Conservation (phyloP, 2,329 filamentous ascomycete species). For the Exophiala sideris region DNA sequence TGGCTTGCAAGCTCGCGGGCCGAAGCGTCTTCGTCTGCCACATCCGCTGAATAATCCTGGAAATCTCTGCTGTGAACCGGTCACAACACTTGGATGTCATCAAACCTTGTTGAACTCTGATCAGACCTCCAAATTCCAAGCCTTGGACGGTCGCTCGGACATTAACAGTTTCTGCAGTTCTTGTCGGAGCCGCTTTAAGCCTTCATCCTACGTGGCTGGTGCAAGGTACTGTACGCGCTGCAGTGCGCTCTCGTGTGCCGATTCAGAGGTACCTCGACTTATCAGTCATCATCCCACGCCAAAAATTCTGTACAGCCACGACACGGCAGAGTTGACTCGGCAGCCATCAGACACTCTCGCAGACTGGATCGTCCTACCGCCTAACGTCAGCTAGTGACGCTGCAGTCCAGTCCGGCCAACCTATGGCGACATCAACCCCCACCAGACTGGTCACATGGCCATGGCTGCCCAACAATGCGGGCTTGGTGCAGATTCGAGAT, state of each 20-base stretch:
- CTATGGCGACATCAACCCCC: constrained; percentile 2
- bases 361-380: not conserved
- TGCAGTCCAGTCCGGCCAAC: not conserved
- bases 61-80: not conserved
- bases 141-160: no score
- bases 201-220: no score
- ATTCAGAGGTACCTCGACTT: no score
- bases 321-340: no score
- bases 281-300: no score
- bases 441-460: constrained; percentile 16
- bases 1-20: constrained; percentile 7
- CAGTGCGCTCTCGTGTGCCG: no score
- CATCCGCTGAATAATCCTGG: not conserved
- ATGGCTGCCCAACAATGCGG: not conserved
- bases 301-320: no score
- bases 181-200: no score
- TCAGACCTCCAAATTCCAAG: not conserved
- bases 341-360: no score
- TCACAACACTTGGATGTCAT: not conserved
- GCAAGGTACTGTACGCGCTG: no score
- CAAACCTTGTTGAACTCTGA: constrained; percentile 6
- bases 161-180: no score
- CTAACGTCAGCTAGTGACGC: not conserved
- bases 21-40: constrained; percentile 17
- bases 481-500: not conserved